Evolutionary conservation across 148 eudicot genomes (phyloP).

Genomic region (Dianthus caryophyllus): DNA sequence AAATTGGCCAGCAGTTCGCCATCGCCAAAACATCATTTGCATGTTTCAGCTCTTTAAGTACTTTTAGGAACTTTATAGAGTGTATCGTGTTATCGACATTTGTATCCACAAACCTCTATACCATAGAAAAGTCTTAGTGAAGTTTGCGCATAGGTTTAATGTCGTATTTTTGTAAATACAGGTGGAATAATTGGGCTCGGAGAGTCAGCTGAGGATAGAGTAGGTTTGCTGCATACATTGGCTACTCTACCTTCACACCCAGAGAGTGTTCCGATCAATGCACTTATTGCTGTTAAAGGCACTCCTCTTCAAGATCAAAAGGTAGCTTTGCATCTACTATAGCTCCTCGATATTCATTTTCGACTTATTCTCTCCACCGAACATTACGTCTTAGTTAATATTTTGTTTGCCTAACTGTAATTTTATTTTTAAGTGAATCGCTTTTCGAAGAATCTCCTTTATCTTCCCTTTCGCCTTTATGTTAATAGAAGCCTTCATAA

Average conservation of each 20-base stretch:
- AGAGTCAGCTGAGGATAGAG: constrained; percentile 92
- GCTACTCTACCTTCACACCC: constrained; percentile 96
- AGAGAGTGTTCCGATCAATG: constrained; percentile 98
- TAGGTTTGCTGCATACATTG: constrained; percentile 88
- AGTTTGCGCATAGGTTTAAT: constrained; percentile 8
- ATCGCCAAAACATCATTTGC: too few species aligned
- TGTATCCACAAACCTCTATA: too few species aligned
- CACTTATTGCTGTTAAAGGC: constrained; percentile 92
- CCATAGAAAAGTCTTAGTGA: neutral
- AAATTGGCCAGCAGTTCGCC: neutral
- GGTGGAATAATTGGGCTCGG: constrained; percentile 99
- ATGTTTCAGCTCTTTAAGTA: too few species aligned
- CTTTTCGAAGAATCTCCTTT: neutral
- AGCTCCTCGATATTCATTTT: neutral
- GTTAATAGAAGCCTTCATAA: too few species aligned
- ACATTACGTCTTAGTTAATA: neutral
- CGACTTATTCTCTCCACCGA: neutral
- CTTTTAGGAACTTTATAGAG: neutral
- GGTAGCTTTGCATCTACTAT: constrained; percentile 37
- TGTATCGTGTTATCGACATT: neutral
- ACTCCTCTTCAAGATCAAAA: constrained; percentile 96
- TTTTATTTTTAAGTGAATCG: neutral
- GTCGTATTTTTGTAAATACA: constrained; percentile 25
- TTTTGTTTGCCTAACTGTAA: neutral
- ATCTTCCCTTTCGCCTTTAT: too few species aligned